Evolutionary conservation across 371 early-diverging fungal genomes (phyloP).

Genomic region (Caulochytrium protostelioides): DNA sequence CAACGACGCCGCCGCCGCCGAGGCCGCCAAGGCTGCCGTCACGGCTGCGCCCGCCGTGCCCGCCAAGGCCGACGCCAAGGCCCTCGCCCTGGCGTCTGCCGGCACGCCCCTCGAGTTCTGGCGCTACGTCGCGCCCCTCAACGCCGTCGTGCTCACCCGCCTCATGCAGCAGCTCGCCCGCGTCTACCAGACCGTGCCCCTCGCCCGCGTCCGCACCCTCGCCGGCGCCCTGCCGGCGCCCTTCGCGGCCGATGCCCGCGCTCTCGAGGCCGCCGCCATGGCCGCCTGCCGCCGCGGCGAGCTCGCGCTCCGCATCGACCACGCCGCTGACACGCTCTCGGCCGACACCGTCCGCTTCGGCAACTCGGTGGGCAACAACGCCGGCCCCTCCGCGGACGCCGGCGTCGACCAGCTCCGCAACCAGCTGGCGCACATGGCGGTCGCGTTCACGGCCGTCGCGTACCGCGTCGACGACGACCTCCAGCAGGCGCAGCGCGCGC

Average conservation of each 20-base stretch:
- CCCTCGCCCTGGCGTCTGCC: too few relatives aligned
- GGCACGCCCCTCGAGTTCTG: too few relatives aligned
- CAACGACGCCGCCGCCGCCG: constrained; percentile 39
- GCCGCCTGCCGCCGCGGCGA: constrained; percentile 89
- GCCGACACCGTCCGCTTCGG: constrained; percentile 70
- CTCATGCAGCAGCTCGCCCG: constrained; percentile 54
- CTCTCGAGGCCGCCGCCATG: constrained; percentile 91
- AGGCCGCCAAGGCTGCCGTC: constrained; percentile 51
- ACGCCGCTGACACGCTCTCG: constrained; percentile 64
- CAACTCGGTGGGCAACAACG: constrained; percentile 42
- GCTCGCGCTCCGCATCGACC: constrained; percentile 81
- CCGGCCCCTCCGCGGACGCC: constrained; percentile 62
- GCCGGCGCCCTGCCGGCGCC: constrained; percentile 29
- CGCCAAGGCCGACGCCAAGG: too few relatives aligned
- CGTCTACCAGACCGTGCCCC: constrained; percentile 53
- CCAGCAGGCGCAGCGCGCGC: constrained; percentile 79
- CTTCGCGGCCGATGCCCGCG: constrained; percentile 59
- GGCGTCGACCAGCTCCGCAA: constrained; percentile 55
- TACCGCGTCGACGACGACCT: constrained; percentile 93
- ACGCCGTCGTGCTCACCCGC: constrained; percentile 81
- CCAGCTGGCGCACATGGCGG: constrained; percentile 38
- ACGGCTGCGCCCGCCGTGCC: too few relatives aligned
- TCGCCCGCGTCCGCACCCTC: constrained; percentile 70
- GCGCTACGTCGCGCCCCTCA: constrained; percentile 83
- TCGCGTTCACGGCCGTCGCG: constrained; percentile 70